Base-by-base conservation (phyloP, 768 basidiomycete genomes). In the Mycena filopes region DNA sequence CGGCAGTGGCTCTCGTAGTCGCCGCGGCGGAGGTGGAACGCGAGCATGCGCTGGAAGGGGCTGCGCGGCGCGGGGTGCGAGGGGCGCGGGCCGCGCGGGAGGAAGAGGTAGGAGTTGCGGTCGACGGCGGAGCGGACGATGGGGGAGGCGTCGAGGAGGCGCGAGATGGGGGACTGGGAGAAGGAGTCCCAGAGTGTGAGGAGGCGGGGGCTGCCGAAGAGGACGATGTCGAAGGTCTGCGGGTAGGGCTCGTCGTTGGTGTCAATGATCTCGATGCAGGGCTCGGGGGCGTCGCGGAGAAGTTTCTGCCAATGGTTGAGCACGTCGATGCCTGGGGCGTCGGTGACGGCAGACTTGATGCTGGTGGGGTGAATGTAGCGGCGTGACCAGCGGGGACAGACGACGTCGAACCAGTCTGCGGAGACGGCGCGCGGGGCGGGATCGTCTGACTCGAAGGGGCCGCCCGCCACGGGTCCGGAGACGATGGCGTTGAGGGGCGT, bases 391-490 rank as follows among this genome's bases (percentile, higher is more conserved):
- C 43, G 47, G 3, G 84, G 84, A 57, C 86, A 87, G 46, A 86
- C 82, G n/a, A 75, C 43, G 29, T 85, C 78, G 65, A 80, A 87
- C 71, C 77, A 85, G 9, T 73, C 70, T 38, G 75, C 74, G 2
- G 80, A 82, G 45, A 87, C 74, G 7, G 84, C 76, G 25, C 85
- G 82, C 4, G 84, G 83, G 1, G 82, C 75, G 29, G 71, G 60
- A 46, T 84, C 80, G 38, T 75, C 77, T 11, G 72, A 69, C 8
- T 71, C 79, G 78, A 80, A 84, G 18, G 77, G 75, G 1, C 79
- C 81, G 20, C 84, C 84, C 15, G 79, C 81, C 2, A 80, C 78
- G n/a, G 82, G 82, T 6, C 85, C 83, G 28, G 75, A 69, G 13
- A 81, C 76, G 38, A 85, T 74, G 3, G 81, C 84, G 65, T 74